These are phyloP conservation scores for Anastatica hierochuntica DNA, from an alignment of 345 rosid genomes.

Conservation along the genomic window DNA sequence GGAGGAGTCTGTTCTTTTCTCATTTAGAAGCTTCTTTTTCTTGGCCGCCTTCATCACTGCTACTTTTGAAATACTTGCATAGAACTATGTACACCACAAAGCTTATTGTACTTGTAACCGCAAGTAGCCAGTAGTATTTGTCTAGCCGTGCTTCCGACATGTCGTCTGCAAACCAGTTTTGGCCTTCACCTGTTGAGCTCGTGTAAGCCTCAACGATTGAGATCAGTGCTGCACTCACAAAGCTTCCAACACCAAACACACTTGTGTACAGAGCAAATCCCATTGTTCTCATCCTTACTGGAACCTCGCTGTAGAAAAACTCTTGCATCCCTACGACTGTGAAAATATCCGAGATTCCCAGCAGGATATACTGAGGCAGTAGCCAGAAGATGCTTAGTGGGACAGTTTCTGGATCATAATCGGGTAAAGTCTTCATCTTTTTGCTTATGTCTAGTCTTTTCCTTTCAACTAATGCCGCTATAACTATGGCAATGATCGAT, in stretches of 20 bases:
- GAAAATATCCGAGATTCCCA: conserved; percentile 84
- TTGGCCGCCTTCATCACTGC: too few species aligned
- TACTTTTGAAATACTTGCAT: not conserved
- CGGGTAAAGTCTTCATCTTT: conserved; percentile 15
- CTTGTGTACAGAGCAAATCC: conserved; percentile 86
- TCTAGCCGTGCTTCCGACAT: not conserved
- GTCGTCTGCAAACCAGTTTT: conserved; percentile 50
- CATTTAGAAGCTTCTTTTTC: too few species aligned
- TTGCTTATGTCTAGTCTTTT: conserved; percentile 47
- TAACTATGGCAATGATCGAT: conserved; percentile 66
- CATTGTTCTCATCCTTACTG: conserved; percentile 78
- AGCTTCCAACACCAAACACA: conserved; percentile 91
- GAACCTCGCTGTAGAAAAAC: conserved; percentile 85
- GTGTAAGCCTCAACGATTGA: conserved; percentile 41
- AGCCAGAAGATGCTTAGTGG: conserved; percentile 69
- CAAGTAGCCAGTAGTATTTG: not conserved
- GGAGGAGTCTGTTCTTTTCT: too few species aligned
- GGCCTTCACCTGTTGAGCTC: conserved; percentile 12
- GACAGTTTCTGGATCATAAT: conserved; percentile 28
- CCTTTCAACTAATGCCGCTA: conserved; percentile 68
- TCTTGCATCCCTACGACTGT: conserved; percentile 99
- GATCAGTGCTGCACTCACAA: conserved; percentile 63
- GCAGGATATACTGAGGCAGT: conserved; percentile 76
- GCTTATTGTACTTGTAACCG: not conserved
- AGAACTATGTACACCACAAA: not conserved